Conservation (phyloP, 805 yeast species). For the Saccharomyces kudriavzevii region DNA sequence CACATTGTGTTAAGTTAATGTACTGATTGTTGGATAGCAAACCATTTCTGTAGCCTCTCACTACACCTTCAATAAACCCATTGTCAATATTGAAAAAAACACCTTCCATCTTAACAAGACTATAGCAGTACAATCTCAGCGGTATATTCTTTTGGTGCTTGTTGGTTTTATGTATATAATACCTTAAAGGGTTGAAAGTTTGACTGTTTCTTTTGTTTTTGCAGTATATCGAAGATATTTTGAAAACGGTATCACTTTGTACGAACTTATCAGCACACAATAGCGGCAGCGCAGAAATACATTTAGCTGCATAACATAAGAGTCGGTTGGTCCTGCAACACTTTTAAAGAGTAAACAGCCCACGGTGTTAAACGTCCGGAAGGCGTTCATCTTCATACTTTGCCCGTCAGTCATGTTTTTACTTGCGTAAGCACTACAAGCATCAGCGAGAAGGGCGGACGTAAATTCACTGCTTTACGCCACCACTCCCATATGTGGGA, state of each 20-base stretch:
- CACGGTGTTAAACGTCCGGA: background rate
- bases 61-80: slow-evolving; percentile 91
- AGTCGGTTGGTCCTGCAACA: background rate
- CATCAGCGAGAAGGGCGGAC: too few relatives aligned
- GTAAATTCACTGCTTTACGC: too few relatives aligned
- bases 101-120: slow-evolving; percentile 64
- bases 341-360: background rate
- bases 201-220: background rate
- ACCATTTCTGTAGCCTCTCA: slow-evolving; percentile 88
- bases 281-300: background rate
- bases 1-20: slow-evolving; percentile 91
- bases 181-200: background rate
- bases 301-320: background rate
- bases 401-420: background rate
- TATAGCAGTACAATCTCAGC: background rate
- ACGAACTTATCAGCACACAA: background rate
- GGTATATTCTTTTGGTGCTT: background rate
- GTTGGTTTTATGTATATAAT: background rate
- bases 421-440: too few relatives aligned
- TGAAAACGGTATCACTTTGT: background rate
- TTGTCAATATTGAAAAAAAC: slow-evolving; percentile 79
- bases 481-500: too few relatives aligned
- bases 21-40: slow-evolving; percentile 72
- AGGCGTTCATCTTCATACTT: background rate
- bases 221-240: background rate